Conservation (phyloP, 768 basidiomycete genomes). For the Kwoniella mangroviensis region DNA sequence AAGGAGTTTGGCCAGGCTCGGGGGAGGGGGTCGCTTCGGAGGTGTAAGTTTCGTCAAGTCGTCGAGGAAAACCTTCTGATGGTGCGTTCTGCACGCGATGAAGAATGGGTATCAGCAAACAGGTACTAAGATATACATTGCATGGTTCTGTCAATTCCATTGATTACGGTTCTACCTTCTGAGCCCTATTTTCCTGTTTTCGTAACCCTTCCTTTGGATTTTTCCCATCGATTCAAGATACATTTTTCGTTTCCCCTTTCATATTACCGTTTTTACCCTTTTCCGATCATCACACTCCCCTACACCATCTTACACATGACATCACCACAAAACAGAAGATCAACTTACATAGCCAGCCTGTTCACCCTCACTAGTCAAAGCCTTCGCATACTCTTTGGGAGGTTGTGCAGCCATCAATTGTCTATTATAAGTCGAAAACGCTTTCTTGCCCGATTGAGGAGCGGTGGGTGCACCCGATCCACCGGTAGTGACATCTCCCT, state of each 20-base stretch:
- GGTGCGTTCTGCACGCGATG: conserved; percentile 35
- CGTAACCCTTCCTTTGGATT: background rate
- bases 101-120: background rate
- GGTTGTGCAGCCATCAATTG: conserved; percentile 14
- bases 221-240: background rate
- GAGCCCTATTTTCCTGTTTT: too few relatives aligned
- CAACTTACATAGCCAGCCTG: conserved; percentile 46
- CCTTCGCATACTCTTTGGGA: conserved; percentile 37
- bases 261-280: too few relatives aligned
- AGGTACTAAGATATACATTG: background rate
- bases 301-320: background rate
- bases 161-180: too few relatives aligned
- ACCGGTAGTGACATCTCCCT: background rate
- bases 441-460: conserved; percentile 7
- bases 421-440: background rate
- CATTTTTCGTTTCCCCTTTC: too few relatives aligned
- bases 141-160: background rate
- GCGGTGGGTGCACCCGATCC: conserved; percentile 20
- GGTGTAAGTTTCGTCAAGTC: conserved; percentile 35
- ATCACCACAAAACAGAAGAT: background rate
- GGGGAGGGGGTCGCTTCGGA: conserved; percentile 19
- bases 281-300: too few relatives aligned
- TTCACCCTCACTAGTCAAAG: conserved; percentile 26
- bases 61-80: conserved; percentile 39
- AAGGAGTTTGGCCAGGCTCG: conserved; percentile 40